Evolutionary conservation across 129 eudicot species (phyloP).

Genomic region (Helianthus tuberosus): DNA sequence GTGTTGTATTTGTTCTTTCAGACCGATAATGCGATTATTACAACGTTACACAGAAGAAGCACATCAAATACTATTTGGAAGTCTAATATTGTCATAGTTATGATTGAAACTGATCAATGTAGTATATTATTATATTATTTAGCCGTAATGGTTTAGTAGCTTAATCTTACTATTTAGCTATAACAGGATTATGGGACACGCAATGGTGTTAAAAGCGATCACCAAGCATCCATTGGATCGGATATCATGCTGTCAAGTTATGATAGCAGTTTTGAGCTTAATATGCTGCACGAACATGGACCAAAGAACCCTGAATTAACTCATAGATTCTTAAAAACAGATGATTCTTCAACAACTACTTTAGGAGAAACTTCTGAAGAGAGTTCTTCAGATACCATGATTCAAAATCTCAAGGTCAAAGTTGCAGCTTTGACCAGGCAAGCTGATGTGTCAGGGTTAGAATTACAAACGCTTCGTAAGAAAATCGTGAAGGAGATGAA

Average conservation of each 20-base stretch:
- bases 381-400: conserved; percentile 39
- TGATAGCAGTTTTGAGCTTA: conserved; percentile 57
- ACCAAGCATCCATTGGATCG: conserved; percentile 67
- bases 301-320: conserved; percentile 30
- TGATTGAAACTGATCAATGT: not conserved
- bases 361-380: conserved; percentile 46
- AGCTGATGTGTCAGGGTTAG: conserved; percentile 67
- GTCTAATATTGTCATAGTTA: not conserved
- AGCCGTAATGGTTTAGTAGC: not conserved
- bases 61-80: not conserved
- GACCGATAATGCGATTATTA: not conserved
- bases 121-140: not conserved
- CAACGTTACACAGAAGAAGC: too few species aligned
- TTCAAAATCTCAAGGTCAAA: conserved; percentile 65
- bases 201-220: conserved; percentile 28
- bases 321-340: conserved; percentile 39
- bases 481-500: conserved; percentile 77
- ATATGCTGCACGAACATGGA: conserved; percentile 51
- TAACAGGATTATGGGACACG: conserved; percentile 17
- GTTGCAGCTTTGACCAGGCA: conserved; percentile 65
- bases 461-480: conserved; percentile 76
- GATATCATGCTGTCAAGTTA: conserved; percentile 76
- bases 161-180: not conserved
- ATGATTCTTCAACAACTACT: conserved; percentile 65
- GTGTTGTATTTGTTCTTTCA: not conserved